A percentile compares a stretch with the other conserved stretches of the same genome.
phyloP scores from a whole-genome alignment of 495 filamentous ascomycete genomes.

The Aspergillus wentii region DNA sequence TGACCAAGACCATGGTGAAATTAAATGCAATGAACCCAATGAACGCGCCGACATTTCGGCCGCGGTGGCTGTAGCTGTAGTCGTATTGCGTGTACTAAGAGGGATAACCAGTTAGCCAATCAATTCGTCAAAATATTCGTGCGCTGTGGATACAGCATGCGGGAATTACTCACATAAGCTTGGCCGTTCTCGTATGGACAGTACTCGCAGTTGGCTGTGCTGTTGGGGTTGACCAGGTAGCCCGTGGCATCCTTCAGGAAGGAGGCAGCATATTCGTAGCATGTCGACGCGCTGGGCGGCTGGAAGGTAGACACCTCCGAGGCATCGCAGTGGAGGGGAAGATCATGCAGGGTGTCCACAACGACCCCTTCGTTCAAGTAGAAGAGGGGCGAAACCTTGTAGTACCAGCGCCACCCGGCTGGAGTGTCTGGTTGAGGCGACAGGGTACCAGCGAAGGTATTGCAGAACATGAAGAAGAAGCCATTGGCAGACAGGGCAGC shows the following conservation, averaged over 20 bases:
- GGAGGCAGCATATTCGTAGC: constrained; percentile 52
- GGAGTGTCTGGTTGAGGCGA: constrained; percentile 54
- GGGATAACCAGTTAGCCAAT: background rate
- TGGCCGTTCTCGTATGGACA: constrained; percentile 63
- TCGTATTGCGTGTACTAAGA: constrained; percentile 6
- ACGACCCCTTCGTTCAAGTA: constrained; percentile 77
- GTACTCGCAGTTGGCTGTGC: constrained; percentile 61
- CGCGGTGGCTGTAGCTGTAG: constrained; percentile 8
- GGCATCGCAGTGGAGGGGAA: constrained; percentile 51
- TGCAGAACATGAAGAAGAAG: constrained; percentile 78
- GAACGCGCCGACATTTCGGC: constrained; percentile 21
- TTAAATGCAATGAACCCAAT: constrained; percentile 28
- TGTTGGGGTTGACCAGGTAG: constrained; percentile 55
- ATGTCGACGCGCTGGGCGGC: constrained; percentile 58
- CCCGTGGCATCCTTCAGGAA: constrained; percentile 46
- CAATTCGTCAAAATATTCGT: too few relatives aligned
- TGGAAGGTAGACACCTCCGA: constrained; percentile 63
- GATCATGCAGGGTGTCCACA: constrained; percentile 49
- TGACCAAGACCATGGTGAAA: constrained; percentile 15
- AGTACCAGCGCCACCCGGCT: constrained; percentile 78
- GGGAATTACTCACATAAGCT: constrained; percentile 71
- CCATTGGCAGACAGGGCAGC: constrained; percentile 73
- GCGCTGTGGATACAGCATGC: too few relatives aligned
- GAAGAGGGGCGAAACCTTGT: constrained; percentile 64
- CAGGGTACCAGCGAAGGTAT: constrained; percentile 71